Evolutionary conservation across 2,329 filamentous ascomycete genomes (phyloP).

Genomic region (Xylariaceae sp.): DNA sequence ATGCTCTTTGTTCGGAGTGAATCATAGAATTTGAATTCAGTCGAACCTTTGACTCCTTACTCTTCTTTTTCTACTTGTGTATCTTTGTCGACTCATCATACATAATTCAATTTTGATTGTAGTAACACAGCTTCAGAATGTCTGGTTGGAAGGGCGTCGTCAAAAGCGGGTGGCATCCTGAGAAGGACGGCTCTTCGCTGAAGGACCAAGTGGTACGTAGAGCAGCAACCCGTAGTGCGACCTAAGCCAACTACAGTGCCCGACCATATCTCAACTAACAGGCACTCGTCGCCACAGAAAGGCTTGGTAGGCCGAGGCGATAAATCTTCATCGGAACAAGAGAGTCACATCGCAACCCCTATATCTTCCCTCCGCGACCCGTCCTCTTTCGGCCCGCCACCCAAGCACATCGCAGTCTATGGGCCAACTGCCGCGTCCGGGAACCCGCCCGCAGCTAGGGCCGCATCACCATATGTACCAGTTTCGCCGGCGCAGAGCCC

Average conservation of each 20-base stretch:
- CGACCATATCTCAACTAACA: slow-evolving; percentile 15
- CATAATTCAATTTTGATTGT: background rate
- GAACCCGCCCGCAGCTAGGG: background rate
- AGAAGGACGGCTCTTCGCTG: slow-evolving; percentile 50
- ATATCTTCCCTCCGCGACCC: slow-evolving; percentile 77
- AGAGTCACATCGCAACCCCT: slow-evolving; percentile 56
- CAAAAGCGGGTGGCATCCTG: slow-evolving; percentile 60
- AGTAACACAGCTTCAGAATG: slow-evolving; percentile 43
- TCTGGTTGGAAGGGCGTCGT: slow-evolving; percentile 53
- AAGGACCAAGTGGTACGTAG: slow-evolving; percentile 54
- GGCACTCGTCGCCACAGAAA: slow-evolving; percentile 45
- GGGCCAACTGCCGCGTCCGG: slow-evolving; percentile 14
- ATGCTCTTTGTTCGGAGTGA: background rate
- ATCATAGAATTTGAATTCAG: background rate
- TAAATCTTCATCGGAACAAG: slow-evolving; percentile 30
- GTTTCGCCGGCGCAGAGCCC: background rate
- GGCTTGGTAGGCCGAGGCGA: slow-evolving; percentile 52
- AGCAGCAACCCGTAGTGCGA: background rate
- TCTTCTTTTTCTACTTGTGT: background rate
- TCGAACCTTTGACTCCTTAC: background rate
- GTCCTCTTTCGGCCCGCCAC: slow-evolving; percentile 78
- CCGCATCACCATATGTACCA: background rate
- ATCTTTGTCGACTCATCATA: background rate
- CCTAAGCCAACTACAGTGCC: background rate
- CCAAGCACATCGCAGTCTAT: slow-evolving; percentile 59